Evolutionary conservation across 73 alveolate genomes (phyloP), one percentile per base, ranked within the genome.

Genomic region (Stentor coeruleus): DNA sequence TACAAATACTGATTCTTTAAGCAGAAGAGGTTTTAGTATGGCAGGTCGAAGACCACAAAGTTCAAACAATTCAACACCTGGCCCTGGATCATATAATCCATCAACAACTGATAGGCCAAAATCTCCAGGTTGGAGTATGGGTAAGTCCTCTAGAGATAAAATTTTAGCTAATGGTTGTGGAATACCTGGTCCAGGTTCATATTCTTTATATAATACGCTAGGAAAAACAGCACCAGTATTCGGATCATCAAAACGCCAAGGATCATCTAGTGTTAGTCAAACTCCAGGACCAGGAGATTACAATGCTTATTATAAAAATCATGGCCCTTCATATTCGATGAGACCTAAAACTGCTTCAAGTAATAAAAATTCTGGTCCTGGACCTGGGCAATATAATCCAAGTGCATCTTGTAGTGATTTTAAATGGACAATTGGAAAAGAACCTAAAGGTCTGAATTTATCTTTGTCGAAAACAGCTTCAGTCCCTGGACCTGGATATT

Each of bases 201-300:
- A 66, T 33, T 28, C n/a, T 33, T 37, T 66, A 11, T 26, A 40
- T 20, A 33, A 33, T 11, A 40, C n/a, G n/a, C 37, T 66, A 1
- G 37, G 37, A 1, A 66, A 66, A 33, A 66, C 79, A 66, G 79
- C 79, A 26, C 79, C 79, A 28, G 20, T 66, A 20, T 66, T 66
- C 37, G 79, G 79, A 0, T 28, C 79, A 66, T 20, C 40, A 1
- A 66, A 66, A 20, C n/a, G 79, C 11, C 79, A 20, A 31, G 49
- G 49, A 0, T 66, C 33, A 66, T 66, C 79, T 0, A 33, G 33
- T 33, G 79, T 66, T 11, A 20, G n/a, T 28, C 49, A 20, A 11
- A 66, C 79, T 0, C 79, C 79, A 20, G 79, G 79, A 37, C 79
- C 79, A 28, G 79, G 79, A 1, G 79, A 26, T 20, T 66, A 66